Conservation (phyloP, 73 alveolate genomes). For the Tetrahymena malaccensis region DNA sequence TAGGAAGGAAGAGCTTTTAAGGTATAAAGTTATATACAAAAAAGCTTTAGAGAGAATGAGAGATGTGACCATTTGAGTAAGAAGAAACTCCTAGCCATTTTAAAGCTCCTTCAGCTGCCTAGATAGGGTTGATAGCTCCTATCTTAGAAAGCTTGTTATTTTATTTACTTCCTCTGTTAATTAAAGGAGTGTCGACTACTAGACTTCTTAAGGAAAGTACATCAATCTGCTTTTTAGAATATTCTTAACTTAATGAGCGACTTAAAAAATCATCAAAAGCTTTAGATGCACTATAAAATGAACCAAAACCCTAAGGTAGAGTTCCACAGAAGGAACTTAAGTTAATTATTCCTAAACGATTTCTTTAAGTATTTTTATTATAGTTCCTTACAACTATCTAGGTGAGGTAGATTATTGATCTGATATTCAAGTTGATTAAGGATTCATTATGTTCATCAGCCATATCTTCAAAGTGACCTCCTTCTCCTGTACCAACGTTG, state of each 20-base stretch:
- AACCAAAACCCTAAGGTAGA: conserved; percentile 15
- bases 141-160: not conserved
- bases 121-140: not conserved
- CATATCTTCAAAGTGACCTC: not conserved
- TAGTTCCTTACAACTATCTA: not conserved
- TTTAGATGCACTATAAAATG: conserved; percentile 25
- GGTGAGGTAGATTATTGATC: not conserved
- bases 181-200: not conserved
- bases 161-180: not conserved
- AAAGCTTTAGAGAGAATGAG: not conserved
- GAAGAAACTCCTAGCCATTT: not conserved
- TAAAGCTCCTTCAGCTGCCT: not conserved
- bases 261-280: conserved; percentile 33
- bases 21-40: not conserved
- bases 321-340: conserved; percentile 31
- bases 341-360: conserved; percentile 19
- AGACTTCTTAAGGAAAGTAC: not conserved
- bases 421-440: not conserved
- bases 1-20: not conserved
- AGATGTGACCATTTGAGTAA: not conserved
- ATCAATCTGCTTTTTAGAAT: not conserved
- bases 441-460: not conserved
- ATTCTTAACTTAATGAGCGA: conserved; percentile 15
- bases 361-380: not conserved
- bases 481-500: not conserved